Conservation (phyloP, 495 filamentous ascomycete genomes). For the Mytilinidion resinicola region DNA sequence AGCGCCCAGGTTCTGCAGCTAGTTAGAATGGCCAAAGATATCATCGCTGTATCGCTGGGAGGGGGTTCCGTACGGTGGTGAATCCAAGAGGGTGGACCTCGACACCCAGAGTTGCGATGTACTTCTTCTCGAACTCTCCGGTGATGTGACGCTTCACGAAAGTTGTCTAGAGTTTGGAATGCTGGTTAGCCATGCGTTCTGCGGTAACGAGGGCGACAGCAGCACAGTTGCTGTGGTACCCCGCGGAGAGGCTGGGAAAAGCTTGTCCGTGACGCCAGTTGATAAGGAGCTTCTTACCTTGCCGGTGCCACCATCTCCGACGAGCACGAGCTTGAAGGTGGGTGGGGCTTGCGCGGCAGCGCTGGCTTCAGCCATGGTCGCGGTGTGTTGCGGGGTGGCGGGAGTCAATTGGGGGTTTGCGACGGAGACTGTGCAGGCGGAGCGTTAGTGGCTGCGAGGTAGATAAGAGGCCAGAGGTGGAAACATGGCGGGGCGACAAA, state of each 20-base stretch:
- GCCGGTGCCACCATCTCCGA: slow-evolving; percentile 99
- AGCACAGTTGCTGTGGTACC: slow-evolving; percentile 1
- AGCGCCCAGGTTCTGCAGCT: slow-evolving; percentile 73
- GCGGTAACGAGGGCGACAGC: slow-evolving; percentile 13
- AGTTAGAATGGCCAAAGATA: slow-evolving; percentile 7
- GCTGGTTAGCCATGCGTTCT: slow-evolving; percentile 7
- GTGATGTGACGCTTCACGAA: slow-evolving; percentile 99
- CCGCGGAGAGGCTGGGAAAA: background rate
- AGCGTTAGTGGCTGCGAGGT: slow-evolving; percentile 6
- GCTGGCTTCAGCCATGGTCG: slow-evolving; percentile 31
- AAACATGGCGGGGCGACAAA: background rate
- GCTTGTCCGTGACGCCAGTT: background rate
- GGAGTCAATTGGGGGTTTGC: slow-evolving; percentile 19
- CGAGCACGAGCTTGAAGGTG: slow-evolving; percentile 99
- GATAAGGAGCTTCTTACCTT: slow-evolving; percentile 60
- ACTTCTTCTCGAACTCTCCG: slow-evolving; percentile 99
- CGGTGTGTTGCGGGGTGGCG: slow-evolving; percentile 35
- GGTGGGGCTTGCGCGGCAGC: slow-evolving; percentile 42
- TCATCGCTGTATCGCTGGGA: background rate
- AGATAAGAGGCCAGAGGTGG: background rate
- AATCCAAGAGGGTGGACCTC: slow-evolving; percentile 95
- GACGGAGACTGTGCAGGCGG: slow-evolving; percentile 8
- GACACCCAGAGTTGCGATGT: slow-evolving; percentile 98
- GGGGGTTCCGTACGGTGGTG: slow-evolving; percentile 64
- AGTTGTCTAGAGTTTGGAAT: slow-evolving; percentile 66